These are phyloP conservation scores for Suhomyces sp. DNA, from an alignment of 805 yeast species.

Conservation along the genomic window DNA sequence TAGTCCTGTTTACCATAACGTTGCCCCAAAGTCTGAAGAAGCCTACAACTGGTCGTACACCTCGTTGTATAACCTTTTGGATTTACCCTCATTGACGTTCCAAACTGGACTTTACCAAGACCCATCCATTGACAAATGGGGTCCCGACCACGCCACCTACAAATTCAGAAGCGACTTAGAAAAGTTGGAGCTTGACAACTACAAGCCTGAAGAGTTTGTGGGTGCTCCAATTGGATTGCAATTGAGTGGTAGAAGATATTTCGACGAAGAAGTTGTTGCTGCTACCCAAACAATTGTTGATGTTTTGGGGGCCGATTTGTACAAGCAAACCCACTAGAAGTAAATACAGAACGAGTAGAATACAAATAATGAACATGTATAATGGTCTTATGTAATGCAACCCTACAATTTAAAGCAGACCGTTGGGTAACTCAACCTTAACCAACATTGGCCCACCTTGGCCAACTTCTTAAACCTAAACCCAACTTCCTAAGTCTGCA, in stretches of 20 bases:
- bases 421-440: no score
- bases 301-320: conserved; percentile 30
- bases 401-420: no score
- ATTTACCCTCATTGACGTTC: conserved; percentile 63
- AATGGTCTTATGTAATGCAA: no score
- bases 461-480: no score
- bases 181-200: conserved; percentile 46
- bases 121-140: conserved; percentile 49
- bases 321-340: conserved; percentile 20
- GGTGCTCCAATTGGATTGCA: conserved; percentile 60
- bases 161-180: conserved; percentile 48
- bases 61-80: conserved; percentile 68
- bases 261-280: conserved; percentile 57
- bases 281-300: conserved; percentile 42
- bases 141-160: conserved; percentile 33
- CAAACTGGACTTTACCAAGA: conserved; percentile 65
- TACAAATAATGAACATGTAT: no score
- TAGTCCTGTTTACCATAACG: conserved; percentile 66
- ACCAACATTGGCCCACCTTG: no score
- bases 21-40: conserved; percentile 65
- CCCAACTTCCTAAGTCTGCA: no score
- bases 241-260: conserved; percentile 52
- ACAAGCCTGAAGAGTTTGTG: conserved; percentile 45
- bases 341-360: no score
- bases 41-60: conserved; percentile 82